phyloP scores from a whole-genome alignment of 352 stramenopile species.

The Aphanomyces euteiches region DNA sequence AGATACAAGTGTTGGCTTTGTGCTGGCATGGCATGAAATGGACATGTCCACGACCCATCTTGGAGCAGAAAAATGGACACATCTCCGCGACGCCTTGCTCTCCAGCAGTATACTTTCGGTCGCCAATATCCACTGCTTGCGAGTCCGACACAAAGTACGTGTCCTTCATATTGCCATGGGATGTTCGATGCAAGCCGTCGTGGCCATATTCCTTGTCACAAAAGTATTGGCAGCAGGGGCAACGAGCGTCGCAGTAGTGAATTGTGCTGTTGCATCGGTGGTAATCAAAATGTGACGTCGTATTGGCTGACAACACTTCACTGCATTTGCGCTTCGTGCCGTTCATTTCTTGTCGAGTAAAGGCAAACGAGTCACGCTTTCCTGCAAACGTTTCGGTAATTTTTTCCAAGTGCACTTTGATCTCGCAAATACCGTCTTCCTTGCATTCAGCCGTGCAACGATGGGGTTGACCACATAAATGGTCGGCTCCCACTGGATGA shows the following conservation, averaged over 20 bases:
- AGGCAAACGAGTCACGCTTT: conserved; percentile 54
- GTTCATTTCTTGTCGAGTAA: conserved; percentile 81
- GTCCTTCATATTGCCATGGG: conserved; percentile 79
- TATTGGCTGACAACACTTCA: conserved; percentile 35
- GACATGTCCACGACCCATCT: conserved; percentile 71
- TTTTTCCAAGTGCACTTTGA: conserved; percentile 67
- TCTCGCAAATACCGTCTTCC: conserved; percentile 58
- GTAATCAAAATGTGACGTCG: conserved; percentile 43
- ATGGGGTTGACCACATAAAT: conserved; percentile 61
- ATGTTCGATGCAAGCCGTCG: conserved; percentile 50
- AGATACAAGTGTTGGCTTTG: conserved; percentile 43
- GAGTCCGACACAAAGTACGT: conserved; percentile 65
- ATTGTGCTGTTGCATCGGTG: conserved; percentile 49
- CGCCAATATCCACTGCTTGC: conserved; percentile 57
- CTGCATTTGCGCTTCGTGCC: conserved; percentile 61
- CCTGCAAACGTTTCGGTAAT: conserved; percentile 67
- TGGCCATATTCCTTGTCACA: conserved; percentile 63
- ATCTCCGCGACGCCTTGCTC: conserved; percentile 70
- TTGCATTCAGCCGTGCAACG: conserved; percentile 51
- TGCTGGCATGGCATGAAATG: conserved; percentile 72
- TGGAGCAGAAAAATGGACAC: conserved; percentile 77
- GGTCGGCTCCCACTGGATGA: conserved; percentile 56
- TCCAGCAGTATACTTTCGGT: conserved; percentile 65
- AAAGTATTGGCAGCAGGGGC: conserved; percentile 72
- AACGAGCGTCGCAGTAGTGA: conserved; percentile 68